These are phyloP conservation scores for Clavaria fumosa DNA, from an alignment of 768 basidiomycete genomes.

Conservation along the genomic window DNA sequence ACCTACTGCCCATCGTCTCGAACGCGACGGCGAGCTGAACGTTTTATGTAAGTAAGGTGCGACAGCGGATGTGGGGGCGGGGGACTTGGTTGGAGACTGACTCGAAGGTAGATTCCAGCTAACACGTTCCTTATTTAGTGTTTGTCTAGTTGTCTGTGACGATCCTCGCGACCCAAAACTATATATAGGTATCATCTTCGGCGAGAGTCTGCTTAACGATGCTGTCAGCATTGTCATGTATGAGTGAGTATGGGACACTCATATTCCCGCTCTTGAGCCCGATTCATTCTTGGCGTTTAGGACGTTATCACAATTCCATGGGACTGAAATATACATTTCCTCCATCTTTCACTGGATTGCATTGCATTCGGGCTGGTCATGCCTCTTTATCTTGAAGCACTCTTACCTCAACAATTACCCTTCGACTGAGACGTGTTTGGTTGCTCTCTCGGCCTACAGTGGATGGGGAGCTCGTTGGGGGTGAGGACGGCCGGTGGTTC, in stretches of 20 bases:
- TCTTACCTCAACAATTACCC: slow-evolving; percentile 76
- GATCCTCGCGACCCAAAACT: slow-evolving; percentile 96
- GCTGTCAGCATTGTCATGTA: slow-evolving; percentile 99
- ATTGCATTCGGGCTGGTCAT: slow-evolving; percentile 82
- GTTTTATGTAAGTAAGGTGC: no score
- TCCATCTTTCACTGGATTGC: slow-evolving; percentile 91
- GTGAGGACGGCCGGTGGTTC: no score
- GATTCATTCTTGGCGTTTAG: slow-evolving; percentile 27
- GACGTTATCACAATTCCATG: slow-evolving; percentile 85
- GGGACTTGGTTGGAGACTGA: no score
- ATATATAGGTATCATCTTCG: slow-evolving; percentile 94
- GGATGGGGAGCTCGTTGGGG: no score
- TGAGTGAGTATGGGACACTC: slow-evolving; percentile 52
- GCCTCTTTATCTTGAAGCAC: slow-evolving; percentile 88
- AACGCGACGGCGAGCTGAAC: no score
- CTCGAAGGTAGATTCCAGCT: no score
- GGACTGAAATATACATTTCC: slow-evolving; percentile 67
- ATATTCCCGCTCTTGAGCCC: not conserved
- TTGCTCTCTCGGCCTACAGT: slow-evolving; percentile 89
- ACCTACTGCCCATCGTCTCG: no score
- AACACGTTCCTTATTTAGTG: no score
- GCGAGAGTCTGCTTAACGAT: slow-evolving; percentile 93
- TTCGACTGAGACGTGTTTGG: slow-evolving; percentile 94
- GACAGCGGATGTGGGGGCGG: no score
- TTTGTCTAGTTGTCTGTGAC: no score